Base-by-base conservation (phyloP, 2,329 filamentous ascomycete species). In the Cercospora berteroae region DNA sequence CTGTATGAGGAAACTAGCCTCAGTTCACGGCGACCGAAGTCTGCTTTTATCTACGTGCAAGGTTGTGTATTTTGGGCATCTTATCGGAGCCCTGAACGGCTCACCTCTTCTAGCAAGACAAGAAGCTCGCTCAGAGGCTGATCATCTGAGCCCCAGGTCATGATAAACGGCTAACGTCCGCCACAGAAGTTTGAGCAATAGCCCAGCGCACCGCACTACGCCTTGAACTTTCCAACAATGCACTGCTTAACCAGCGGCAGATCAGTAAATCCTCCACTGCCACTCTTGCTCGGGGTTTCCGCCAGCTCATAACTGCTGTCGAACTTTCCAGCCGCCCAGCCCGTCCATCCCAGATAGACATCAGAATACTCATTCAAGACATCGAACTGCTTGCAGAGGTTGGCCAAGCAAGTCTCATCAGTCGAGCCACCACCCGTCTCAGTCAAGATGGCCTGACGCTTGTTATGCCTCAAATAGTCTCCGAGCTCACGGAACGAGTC, bases 391-490 rank as follows among this genome's bases (percentile, higher is more conserved):
- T 74, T 64, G 69, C 80, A 81, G 18, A 79, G 66, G 58, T 75
- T 71, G 63, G 74, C 69, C 65, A 79, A 64, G 63, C 79, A 81
- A 29, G 74, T 74, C 27, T 67, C 63, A 13, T 78, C 78, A 69
- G 75, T 78, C 23, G 68, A 67, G 1, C 80, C 80, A 42, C 80
- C 80, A 56, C 80, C 80, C n/a, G 78, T 79, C 74, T 82, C 80
- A 6, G 79, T 78, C 23, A 81, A 68, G 25, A 82, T 77, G 1
- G 80, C 80, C 65, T 77, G 74, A 13, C 80, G 72, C 27, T 75
- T 74, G 69, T 81, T 80, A 25, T 69, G 70, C 13, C 77, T 69
- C 42, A 81, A 71, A 76, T 77, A 81, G n/a, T 73, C 69, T 6
- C 77, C 79, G 2, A 80, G 74, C 1, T 75, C 75, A 23, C 70